A percentile compares a stretch with the other conserved stretches of the same genome.
These are phyloP conservation scores for Blastobotrys illinoisensis DNA, from an alignment of 1,139 yeast genomes.

Conservation along the genomic window DNA sequence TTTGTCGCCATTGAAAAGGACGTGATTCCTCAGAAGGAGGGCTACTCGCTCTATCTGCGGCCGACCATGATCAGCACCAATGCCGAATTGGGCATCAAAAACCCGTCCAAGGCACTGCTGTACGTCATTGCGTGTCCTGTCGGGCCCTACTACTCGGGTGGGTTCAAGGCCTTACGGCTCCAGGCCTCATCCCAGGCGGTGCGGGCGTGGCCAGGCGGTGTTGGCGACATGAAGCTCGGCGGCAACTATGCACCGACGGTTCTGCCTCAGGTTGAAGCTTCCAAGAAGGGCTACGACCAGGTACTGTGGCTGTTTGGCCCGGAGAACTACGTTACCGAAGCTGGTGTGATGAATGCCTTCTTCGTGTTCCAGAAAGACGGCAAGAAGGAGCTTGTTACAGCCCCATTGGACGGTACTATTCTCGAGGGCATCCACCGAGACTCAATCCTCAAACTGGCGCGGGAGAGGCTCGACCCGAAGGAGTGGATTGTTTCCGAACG, in stretches of 20 bases:
- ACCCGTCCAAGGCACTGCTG: constrained; percentile 74
- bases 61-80: constrained; percentile 94
- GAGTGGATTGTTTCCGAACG: constrained; percentile 85
- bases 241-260: constrained; percentile 97
- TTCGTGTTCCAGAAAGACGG: constrained; percentile 77
- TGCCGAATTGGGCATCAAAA: constrained; percentile 73
- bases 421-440: constrained; percentile 96
- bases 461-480: constrained; percentile 60
- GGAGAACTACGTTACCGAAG: constrained; percentile 87
- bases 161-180: constrained; percentile 87
- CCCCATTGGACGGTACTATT: constrained; percentile 95
- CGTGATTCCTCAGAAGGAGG: constrained; percentile 77
- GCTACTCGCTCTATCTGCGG: constrained; percentile 86
- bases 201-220: constrained; percentile 99
- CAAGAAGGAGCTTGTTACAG: constrained; percentile 87
- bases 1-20: constrained; percentile 66
- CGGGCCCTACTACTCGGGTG: constrained; percentile 83
- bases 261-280: constrained; percentile 84
- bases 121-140: constrained; percentile 91
- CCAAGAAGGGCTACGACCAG: constrained; percentile 84
- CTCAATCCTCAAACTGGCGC: constrained; percentile 70
- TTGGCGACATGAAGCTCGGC: constrained; percentile 91
- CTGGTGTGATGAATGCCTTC: constrained; percentile 95
- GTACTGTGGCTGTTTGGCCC: constrained; percentile 95
- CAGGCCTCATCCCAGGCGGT: constrained; percentile 95